Percentiles rank a stretch among this genome's conserved stretches.
Conservation (phyloP, 2,329 filamentous ascomycete genomes). For the Sporothrix protearum region DNA sequence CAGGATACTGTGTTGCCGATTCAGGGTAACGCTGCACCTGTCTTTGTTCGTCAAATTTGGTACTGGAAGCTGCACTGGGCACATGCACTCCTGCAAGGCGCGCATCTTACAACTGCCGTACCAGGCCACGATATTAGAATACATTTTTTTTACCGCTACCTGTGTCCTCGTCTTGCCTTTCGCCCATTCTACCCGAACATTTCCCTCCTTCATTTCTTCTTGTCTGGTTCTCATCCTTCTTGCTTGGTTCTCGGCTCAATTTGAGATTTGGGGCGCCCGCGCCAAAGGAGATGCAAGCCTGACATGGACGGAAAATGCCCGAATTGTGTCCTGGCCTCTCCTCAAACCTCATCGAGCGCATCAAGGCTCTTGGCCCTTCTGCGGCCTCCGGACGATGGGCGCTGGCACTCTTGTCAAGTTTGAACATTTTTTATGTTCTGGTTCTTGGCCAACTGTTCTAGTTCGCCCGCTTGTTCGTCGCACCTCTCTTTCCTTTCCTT, state of each 20-base stretch:
- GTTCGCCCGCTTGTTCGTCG: constrained; percentile 18
- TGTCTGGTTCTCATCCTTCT: constrained; percentile 2
- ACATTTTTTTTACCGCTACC: neutral
- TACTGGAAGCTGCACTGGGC: neutral
- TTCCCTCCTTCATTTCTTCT: neutral
- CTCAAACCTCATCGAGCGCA: neutral
- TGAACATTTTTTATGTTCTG: neutral
- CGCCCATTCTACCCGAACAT: neutral
- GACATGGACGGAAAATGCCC: neutral
- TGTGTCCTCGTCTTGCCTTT: neutral
- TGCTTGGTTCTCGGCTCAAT: neutral
- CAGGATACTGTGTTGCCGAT: neutral
- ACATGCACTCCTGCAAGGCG: neutral
- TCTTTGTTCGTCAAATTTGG: neutral
- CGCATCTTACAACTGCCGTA: constrained; percentile 12
- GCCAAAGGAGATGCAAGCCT: neutral
- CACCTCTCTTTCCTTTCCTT: neutral
- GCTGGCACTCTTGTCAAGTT: neutral
- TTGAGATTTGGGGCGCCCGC: neutral
- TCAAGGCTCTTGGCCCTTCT: neutral
- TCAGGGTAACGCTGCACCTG: constrained; percentile 2
- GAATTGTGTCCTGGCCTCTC: neutral
- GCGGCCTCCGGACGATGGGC: neutral
- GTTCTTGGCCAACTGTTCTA: neutral
- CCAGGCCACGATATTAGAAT: neutral